Conservation (phyloP, 176 grass and related monocot species). For the Avena sativa region DNA sequence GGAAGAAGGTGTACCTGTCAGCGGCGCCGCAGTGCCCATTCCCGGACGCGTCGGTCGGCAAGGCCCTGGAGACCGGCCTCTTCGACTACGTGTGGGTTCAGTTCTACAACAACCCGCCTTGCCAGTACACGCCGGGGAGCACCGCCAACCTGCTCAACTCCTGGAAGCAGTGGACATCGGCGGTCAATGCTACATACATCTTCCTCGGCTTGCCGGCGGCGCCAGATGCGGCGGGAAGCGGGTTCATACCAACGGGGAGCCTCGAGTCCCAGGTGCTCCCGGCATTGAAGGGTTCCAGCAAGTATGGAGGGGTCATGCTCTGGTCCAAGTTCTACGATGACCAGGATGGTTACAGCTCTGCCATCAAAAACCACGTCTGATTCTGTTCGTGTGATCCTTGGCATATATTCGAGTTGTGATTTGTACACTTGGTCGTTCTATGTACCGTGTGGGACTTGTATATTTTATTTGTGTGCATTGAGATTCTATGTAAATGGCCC, state of each 20-base stretch:
- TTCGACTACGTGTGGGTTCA: too few relatives aligned
- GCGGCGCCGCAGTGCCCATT: too few relatives aligned
- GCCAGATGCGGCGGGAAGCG: constrained; percentile 21
- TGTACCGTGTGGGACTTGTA: background rate
- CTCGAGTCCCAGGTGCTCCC: constrained; percentile 56
- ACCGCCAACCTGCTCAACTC: too few relatives aligned
- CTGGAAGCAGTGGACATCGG: constrained; percentile 30
- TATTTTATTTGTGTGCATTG: background rate
- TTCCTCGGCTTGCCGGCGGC: too few relatives aligned
- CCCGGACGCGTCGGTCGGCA: background rate
- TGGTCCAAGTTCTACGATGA: constrained; percentile 54
- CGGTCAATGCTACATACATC: constrained; percentile 43
- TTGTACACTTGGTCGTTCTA: background rate
- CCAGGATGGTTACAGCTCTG: background rate
- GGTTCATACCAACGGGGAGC: constrained; percentile 46
- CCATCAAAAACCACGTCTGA: background rate
- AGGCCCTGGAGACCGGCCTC: too few relatives aligned
- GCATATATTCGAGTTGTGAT: background rate
- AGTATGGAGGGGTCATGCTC: constrained; percentile 62
- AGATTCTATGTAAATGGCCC: background rate
- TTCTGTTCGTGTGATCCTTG: background rate
- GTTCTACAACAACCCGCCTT: too few relatives aligned
- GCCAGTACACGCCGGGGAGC: too few relatives aligned
- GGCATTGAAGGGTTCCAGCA: background rate
- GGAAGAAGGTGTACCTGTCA: constrained; percentile 1